These are phyloP conservation scores for Fusarium mangiferae DNA, from an alignment of 2,329 filamentous ascomycete genomes.

Conservation along the genomic window DNA sequence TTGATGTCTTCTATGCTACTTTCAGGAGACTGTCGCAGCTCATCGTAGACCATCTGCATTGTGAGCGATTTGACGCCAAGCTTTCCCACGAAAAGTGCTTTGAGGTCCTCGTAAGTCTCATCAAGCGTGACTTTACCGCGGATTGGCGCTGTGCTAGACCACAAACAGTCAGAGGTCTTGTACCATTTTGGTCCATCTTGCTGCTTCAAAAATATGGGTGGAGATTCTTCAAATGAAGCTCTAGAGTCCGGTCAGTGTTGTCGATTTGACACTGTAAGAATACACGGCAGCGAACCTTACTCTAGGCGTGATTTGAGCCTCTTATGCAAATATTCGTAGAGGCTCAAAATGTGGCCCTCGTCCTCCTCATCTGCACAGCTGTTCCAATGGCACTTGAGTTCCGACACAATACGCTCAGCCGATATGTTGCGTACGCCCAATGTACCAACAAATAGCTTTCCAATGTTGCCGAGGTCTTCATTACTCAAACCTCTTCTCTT, in stretches of 20 bases:
- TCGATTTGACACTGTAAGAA: rapidly evolving
- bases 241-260: background rate
- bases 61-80: slow-evolving; percentile 25
- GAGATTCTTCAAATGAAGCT: slow-evolving; percentile 5
- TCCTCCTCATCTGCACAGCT: background rate
- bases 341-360: rapidly evolving
- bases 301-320: background rate
- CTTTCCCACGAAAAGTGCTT: slow-evolving; percentile 17
- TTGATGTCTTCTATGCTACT: slow-evolving; percentile 2
- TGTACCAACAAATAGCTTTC: background rate
- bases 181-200: background rate
- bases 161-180: slow-evolving; percentile 24
- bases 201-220: slow-evolving; percentile 3
- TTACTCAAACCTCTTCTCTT: background rate
- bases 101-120: background rate
- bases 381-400: background rate
- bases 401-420: background rate
- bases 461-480: slow-evolving; percentile 2
- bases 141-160: slow-evolving; percentile 26
- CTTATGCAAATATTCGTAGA: slow-evolving; percentile 25
- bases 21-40: slow-evolving; percentile 9
- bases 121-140: slow-evolving; percentile 20
- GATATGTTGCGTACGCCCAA: background rate
- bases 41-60: slow-evolving; percentile 34
- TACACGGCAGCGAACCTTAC: background rate